Conservation (phyloP, 2,329 filamentous ascomycete genomes). For the Fusarium pseudograminearum region DNA sequence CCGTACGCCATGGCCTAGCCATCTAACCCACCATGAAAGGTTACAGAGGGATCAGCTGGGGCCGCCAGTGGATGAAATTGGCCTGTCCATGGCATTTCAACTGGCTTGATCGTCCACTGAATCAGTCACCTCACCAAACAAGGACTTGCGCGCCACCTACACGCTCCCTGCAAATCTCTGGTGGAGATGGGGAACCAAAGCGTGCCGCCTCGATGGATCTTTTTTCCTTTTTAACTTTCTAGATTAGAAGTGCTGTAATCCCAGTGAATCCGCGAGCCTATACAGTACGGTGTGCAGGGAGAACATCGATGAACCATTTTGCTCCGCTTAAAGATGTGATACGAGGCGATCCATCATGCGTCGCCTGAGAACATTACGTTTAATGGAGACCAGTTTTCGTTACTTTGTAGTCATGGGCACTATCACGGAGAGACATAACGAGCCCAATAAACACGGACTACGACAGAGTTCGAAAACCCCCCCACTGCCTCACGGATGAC, state of each 20-base stretch:
- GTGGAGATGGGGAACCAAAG: constrained; percentile 19
- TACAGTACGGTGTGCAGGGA: constrained; percentile 2
- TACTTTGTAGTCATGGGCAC: neutral
- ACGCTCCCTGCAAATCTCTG: constrained; percentile 22
- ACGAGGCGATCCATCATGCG: constrained; percentile 28
- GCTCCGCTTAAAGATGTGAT: constrained; percentile 20
- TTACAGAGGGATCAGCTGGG: constrained; percentile 34
- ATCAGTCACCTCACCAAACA: constrained; percentile 42
- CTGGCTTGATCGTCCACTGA: constrained; percentile 42
- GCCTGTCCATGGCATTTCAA: constrained; percentile 29
- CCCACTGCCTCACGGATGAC: neutral
- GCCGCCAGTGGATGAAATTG: constrained; percentile 27
- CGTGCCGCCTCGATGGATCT: constrained; percentile 27
- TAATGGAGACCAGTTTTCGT: constrained; percentile 5
- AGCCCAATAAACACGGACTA: neutral
- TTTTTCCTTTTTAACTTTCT: constrained; percentile 14
- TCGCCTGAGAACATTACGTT: constrained; percentile 12
- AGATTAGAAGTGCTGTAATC: constrained; percentile 3
- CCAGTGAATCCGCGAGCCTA: constrained; percentile 10
- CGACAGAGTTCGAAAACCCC: neutral
- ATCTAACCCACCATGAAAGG: constrained; percentile 30
- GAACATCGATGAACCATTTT: constrained; percentile 7
- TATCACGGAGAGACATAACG: neutral
- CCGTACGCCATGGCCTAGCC: constrained; percentile 25
- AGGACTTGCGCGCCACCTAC: constrained; percentile 44